A percentile compares a stretch with the other conserved stretches of the same genome.
Evolutionary conservation across 352 stramenopile species (phyloP).

Genomic region (Peronospora destructor): DNA sequence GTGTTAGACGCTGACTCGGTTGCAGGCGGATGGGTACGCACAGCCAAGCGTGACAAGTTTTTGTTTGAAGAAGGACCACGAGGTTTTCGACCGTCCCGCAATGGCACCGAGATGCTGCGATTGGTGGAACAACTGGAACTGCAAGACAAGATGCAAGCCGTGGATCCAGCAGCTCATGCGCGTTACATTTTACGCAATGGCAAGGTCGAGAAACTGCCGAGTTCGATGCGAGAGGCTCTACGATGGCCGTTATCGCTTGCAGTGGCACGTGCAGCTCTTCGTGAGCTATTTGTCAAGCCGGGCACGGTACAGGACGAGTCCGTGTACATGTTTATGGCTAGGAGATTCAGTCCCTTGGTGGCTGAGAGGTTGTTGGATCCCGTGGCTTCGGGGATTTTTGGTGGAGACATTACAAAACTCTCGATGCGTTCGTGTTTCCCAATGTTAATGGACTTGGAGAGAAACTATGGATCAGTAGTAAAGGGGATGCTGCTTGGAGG

Average conservation of each 20-base stretch:
- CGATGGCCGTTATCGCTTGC: conserved; percentile 52
- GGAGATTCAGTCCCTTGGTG: conserved; percentile 72
- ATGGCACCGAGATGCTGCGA: conserved; percentile 77
- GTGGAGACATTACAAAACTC: conserved; percentile 71
- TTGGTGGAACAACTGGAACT: conserved; percentile 76
- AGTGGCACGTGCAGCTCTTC: conserved; percentile 50
- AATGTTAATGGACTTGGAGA: conserved; percentile 73
- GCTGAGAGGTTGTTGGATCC: conserved; percentile 76
- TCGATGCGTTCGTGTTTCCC: conserved; percentile 78
- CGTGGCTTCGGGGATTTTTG: conserved; percentile 81
- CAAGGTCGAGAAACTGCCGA: conserved; percentile 69
- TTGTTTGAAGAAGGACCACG: conserved; percentile 81
- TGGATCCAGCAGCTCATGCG: conserved; percentile 50
- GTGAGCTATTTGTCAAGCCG: conserved; percentile 51
- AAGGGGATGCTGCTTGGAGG: conserved; percentile 60
- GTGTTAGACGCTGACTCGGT: conserved; percentile 53
- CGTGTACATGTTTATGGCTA: conserved; percentile 69
- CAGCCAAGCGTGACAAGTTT: conserved; percentile 46
- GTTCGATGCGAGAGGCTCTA: conserved; percentile 46
- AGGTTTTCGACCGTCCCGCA: conserved; percentile 79
- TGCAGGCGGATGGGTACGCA: conserved; percentile 69
- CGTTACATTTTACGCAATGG: conserved; percentile 74
- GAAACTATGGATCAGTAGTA: conserved; percentile 68
- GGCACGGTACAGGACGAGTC: conserved; percentile 58
- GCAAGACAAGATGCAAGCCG: conserved; percentile 52